A percentile compares a stretch with the other conserved stretches of the same genome.
phyloP scores from a whole-genome alignment of 2,329 filamentous ascomycete genomes.

The Curvularia sp. region DNA sequence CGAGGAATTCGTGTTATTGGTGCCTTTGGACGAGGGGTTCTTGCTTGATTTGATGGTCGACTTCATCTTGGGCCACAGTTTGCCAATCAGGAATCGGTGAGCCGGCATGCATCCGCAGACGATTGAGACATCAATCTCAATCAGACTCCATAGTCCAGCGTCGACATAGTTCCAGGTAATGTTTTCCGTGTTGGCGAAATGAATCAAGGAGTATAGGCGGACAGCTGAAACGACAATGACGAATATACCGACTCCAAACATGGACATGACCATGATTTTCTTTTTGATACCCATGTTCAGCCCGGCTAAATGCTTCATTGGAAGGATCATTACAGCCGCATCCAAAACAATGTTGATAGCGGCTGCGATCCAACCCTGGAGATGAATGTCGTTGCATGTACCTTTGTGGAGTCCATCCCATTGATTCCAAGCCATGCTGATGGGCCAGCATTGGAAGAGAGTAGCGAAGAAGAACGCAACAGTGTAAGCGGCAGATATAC shows the following conservation, averaged over 20 bases:
- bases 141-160: slow-evolving; percentile 50
- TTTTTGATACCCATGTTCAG: slow-evolving; percentile 43
- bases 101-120: slow-evolving; percentile 54
- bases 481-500: slow-evolving; percentile 34
- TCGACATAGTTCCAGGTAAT: slow-evolving; percentile 51
- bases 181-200: slow-evolving; percentile 53
- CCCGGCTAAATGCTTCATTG: slow-evolving; percentile 39
- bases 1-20: slow-evolving; percentile 8
- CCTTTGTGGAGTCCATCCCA: slow-evolving; percentile 39
- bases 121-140: slow-evolving; percentile 45
- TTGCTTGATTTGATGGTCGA: slow-evolving; percentile 21
- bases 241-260: slow-evolving; percentile 50
- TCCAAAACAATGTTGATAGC: slow-evolving; percentile 46
- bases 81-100: slow-evolving; percentile 25
- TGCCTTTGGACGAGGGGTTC: slow-evolving; percentile 1
- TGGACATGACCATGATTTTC: slow-evolving; percentile 47
- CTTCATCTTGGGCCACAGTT: slow-evolving; percentile 24
- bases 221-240: slow-evolving; percentile 54
- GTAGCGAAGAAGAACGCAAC: slow-evolving; percentile 58
- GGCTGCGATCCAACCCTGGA: slow-evolving; percentile 41
- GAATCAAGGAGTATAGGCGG: slow-evolving; percentile 50
- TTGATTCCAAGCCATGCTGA: slow-evolving; percentile 57
- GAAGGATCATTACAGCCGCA: slow-evolving; percentile 38
- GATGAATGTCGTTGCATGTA: slow-evolving; percentile 44
- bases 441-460: slow-evolving; percentile 59